These are phyloP conservation scores for Cladophialophora psammophila DNA, from an alignment of 2,329 filamentous ascomycete species.

Conservation along the genomic window DNA sequence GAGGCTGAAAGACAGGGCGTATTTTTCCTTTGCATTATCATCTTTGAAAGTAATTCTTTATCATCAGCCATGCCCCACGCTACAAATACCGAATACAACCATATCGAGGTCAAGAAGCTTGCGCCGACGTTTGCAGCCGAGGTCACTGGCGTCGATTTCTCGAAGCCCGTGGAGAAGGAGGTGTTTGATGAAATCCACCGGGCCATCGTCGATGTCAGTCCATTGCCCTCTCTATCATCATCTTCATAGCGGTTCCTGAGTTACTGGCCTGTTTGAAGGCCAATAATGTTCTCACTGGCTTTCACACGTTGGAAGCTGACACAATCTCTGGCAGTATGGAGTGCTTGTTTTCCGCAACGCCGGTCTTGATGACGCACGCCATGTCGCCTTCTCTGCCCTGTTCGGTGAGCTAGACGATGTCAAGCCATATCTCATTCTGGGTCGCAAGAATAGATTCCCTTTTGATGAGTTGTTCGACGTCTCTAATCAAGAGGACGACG, in stretches of 20 bases:
- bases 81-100: slow-evolving; percentile 41
- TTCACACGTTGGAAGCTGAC: not conserved
- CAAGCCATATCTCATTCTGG: slow-evolving; percentile 56
- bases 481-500: slow-evolving; percentile 61
- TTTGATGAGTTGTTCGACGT: slow-evolving; percentile 65
- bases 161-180: slow-evolving; percentile 44
- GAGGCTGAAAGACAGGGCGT: not conserved
- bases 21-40: not conserved
- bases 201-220: slow-evolving; percentile 47
- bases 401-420: slow-evolving; percentile 66
- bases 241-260: not conserved
- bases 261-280: not conserved
- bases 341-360: slow-evolving; percentile 61
- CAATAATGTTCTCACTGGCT: not conserved
- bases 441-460: slow-evolving; percentile 57
- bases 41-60: not conserved
- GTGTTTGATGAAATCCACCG: slow-evolving; percentile 48
- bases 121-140: slow-evolving; percentile 51
- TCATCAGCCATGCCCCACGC: slow-evolving; percentile 37
- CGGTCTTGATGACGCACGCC: slow-evolving; percentile 58
- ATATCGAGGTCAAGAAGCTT: slow-evolving; percentile 46
- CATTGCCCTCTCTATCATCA: no score
- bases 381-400: slow-evolving; percentile 59
- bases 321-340: slow-evolving; percentile 54
- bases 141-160: slow-evolving; percentile 49